These are phyloP conservation scores for Ajuga chamaepitys DNA, from an alignment of 257 asterid species.

Conservation along the genomic window DNA sequence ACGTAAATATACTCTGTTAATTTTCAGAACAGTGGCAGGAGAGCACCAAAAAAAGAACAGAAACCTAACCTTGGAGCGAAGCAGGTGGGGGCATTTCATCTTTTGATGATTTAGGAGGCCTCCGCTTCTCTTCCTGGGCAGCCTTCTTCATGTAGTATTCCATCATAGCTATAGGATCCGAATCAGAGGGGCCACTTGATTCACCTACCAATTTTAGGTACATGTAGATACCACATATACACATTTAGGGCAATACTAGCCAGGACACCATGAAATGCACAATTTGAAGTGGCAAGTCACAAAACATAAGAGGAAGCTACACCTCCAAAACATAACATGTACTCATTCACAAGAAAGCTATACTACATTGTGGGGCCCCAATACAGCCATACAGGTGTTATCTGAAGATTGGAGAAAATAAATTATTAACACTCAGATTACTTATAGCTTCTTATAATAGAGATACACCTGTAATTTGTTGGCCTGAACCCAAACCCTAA, in stretches of 20 bases:
- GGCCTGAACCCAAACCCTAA: background rate
- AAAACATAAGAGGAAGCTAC: background rate
- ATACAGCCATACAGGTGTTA: background rate
- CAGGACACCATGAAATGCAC: background rate
- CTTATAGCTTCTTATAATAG: background rate
- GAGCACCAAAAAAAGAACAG: background rate
- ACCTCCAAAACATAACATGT: background rate
- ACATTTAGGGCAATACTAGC: background rate
- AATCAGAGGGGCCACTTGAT: slow-evolving; percentile 38
- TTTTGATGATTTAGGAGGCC: slow-evolving; percentile 71
- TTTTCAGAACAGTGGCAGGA: background rate
- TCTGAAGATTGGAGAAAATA: background rate
- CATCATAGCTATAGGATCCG: slow-evolving; percentile 96
- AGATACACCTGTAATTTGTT: background rate
- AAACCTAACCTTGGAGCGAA: slow-evolving; percentile 58
- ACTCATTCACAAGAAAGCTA: background rate
- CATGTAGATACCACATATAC: slow-evolving; percentile 9
- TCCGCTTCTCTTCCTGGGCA: slow-evolving; percentile 72
- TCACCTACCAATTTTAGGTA: slow-evolving; percentile 41
- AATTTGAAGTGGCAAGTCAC: background rate
- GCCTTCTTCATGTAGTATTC: slow-evolving; percentile 96
- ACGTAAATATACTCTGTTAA: background rate
- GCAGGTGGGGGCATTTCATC: slow-evolving; percentile 99
- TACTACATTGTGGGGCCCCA: background rate
- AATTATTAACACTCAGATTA: background rate